Evolutionary conservation across 192 early-diverging fungal species (phyloP).

Genomic region (Umbelopsis vinacea): DNA sequence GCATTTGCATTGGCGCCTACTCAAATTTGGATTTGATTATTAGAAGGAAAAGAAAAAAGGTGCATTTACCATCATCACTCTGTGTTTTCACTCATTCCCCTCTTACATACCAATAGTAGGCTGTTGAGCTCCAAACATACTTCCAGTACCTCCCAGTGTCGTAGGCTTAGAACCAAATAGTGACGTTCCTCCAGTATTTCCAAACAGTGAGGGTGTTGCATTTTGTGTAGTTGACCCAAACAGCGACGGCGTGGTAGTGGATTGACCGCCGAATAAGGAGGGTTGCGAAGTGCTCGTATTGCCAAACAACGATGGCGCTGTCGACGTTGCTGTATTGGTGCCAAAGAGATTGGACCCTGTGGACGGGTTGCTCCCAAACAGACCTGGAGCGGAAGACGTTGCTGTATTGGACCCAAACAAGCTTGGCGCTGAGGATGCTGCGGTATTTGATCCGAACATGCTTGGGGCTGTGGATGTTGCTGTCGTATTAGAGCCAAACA

Average conservation of each 20-base stretch:
- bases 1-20: slow-evolving; percentile 7
- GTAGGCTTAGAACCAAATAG: background rate
- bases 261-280: no score
- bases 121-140: slow-evolving; percentile 28
- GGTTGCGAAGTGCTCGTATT: no score
- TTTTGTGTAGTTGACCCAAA: slow-evolving; percentile 6
- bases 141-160: slow-evolving; percentile 6
- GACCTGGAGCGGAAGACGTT: background rate
- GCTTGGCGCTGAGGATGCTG: background rate
- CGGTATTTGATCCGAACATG: slow-evolving; percentile 21
- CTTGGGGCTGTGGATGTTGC: slow-evolving; percentile 3
- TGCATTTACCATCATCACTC: no score
- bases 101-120: background rate
- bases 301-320: no score
- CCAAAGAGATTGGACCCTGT: no score
- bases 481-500: slow-evolving; percentile 7
- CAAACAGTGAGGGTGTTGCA: slow-evolving; percentile 7
- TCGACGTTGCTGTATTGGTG: no score
- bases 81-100: no score
- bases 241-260: slow-evolving; percentile 11
- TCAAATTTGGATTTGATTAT: no score
- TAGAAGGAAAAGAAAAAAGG: no score
- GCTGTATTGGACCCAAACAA: slow-evolving; percentile 20
- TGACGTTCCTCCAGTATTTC: slow-evolving; percentile 13
- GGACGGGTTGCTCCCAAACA: background rate